Percentiles rank a stretch among this genome's conserved stretches.
phyloP scores from a whole-genome alignment of 768 basidiomycete species.

The Exsudoporus frostii region DNA sequence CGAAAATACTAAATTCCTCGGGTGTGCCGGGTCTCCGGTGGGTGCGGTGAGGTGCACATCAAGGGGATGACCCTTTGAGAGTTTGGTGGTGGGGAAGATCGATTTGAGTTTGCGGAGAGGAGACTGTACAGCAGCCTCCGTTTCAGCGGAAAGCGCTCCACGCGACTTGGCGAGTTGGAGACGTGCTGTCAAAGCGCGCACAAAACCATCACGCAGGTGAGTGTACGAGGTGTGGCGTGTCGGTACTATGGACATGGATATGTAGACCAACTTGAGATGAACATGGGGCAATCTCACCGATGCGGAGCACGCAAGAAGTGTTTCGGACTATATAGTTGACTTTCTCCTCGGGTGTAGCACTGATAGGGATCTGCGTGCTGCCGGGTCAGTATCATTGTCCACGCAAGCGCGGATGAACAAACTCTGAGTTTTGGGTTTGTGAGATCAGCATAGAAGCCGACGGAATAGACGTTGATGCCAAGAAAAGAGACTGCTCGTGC shows the following conservation, averaged over 20 bases:
- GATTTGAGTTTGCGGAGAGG: constrained; percentile 73
- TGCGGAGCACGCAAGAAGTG: constrained; percentile 69
- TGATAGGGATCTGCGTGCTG: constrained; percentile 46
- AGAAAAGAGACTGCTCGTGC: constrained; percentile 89
- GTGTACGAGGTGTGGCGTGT: constrained; percentile 73
- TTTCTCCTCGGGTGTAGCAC: constrained; percentile 65
- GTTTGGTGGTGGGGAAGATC: constrained; percentile 67
- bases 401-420: constrained; percentile 7
- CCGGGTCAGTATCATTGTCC: neutral
- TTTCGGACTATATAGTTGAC: constrained; percentile 64
- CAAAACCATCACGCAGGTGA: constrained; percentile 81
- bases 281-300: constrained; percentile 44
- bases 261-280: neutral
- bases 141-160: constrained; percentile 55
- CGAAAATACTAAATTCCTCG: constrained; percentile 58
- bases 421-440: constrained; percentile 61
- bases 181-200: constrained; percentile 67
- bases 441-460: constrained; percentile 87
- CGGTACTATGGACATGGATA: constrained; percentile 51
- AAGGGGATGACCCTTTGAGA: constrained; percentile 63
- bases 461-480: constrained; percentile 83
- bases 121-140: constrained; percentile 52
- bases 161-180: constrained; percentile 50
- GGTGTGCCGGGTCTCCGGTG: constrained; percentile 38
- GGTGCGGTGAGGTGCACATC: constrained; percentile 69